phyloP scores from a whole-genome alignment of 768 basidiomycete species.

The Dioszegia crocea region DNA sequence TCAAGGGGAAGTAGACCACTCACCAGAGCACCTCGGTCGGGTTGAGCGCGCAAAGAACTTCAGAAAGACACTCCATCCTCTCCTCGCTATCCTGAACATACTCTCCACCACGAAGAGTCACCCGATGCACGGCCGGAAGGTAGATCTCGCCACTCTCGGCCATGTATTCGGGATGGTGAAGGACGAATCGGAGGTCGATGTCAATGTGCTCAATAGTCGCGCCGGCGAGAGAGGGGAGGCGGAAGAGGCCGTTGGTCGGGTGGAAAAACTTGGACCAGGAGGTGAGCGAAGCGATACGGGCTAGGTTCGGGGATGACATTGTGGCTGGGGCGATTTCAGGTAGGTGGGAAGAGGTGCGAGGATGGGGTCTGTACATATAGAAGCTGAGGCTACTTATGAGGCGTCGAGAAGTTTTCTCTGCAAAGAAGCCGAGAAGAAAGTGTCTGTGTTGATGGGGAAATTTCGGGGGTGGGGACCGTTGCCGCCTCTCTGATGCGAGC shows the following conservation, averaged over 20 bases:
- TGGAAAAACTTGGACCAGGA: constrained; percentile 38
- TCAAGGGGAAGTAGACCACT: constrained; percentile 12
- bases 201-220: constrained; percentile 41
- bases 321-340: not conserved
- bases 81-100: constrained; percentile 37
- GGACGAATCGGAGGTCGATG: constrained; percentile 40
- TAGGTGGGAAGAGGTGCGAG: not conserved
- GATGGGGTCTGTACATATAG: not conserved
- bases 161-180: not conserved
- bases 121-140: constrained; percentile 23
- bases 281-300: constrained; percentile 28
- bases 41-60: constrained; percentile 31
- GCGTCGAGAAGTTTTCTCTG: not conserved
- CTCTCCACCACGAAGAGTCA: constrained; percentile 41
- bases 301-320: constrained; percentile 23
- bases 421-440: not conserved
- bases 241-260: constrained; percentile 30
- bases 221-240: constrained; percentile 23
- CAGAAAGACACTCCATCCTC: constrained; percentile 30
- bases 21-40: constrained; percentile 41
- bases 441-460: not conserved
- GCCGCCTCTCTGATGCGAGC: not conserved
- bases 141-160: constrained; percentile 10
- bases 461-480: not conserved
- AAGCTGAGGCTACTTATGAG: not conserved